Percentiles rank a stretch among this genome's conserved stretches.
Evolutionary conservation across 257 asterid genomes (phyloP).

Genomic region (Mentha longifolia): DNA sequence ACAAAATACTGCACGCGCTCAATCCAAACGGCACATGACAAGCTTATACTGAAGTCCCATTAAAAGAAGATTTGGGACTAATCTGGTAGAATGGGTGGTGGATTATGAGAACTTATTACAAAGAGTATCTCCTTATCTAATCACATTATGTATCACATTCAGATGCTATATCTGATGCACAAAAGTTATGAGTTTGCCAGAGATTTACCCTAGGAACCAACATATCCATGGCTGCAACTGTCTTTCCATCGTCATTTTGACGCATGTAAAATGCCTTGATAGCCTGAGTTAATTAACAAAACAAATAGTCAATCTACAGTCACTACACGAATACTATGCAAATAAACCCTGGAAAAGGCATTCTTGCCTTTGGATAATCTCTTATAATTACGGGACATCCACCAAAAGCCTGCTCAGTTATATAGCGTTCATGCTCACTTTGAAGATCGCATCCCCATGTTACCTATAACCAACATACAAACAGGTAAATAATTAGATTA

Average conservation of each 20-base stretch:
- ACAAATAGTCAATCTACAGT: constrained; percentile 28
- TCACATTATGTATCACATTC: neutral
- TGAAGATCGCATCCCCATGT: constrained; percentile 99
- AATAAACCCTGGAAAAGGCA: constrained; percentile 12
- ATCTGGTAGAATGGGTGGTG: neutral
- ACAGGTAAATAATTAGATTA: constrained; percentile 17
- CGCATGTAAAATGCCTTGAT: constrained; percentile 99
- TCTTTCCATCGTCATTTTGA: constrained; percentile 90
- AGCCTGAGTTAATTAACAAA: constrained; percentile 55
- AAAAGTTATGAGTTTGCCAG: constrained; percentile 7
- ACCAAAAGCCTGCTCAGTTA: constrained; percentile 86
- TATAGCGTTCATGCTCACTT: constrained; percentile 96
- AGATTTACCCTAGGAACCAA: constrained; percentile 93
- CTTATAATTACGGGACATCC: constrained; percentile 95
- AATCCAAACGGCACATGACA: neutral
- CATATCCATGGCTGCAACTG: constrained; percentile 99
- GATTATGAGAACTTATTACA: neutral
- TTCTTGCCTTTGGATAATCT: constrained; percentile 92
- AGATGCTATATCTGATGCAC: constrained; percentile 10
- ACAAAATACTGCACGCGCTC: neutral
- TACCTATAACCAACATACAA: constrained; percentile 55
- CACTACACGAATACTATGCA: constrained; percentile 6
- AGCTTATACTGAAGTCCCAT: neutral
- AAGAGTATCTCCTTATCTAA: constrained; percentile 5
- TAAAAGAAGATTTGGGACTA: neutral